Conservation (phyloP, 2,329 filamentous ascomycete genomes). For the Chaetomium sp. region DNA sequence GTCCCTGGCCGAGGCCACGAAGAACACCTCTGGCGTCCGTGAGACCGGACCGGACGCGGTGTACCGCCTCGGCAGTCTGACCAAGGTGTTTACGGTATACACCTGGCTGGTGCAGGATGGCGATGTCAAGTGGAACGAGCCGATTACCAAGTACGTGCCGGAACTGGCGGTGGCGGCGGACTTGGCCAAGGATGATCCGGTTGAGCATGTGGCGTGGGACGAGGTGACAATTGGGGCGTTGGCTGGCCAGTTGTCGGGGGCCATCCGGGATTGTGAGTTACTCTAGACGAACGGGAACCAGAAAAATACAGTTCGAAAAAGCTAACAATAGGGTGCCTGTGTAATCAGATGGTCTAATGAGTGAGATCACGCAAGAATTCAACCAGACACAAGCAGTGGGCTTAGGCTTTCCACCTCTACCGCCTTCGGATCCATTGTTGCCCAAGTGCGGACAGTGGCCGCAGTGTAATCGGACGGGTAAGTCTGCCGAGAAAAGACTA, state of each 20-base stretch:
- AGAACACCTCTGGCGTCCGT: constrained; percentile 21
- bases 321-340: background rate
- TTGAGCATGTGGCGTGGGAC: constrained; percentile 20
- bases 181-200: constrained; percentile 22
- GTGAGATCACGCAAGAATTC: constrained; percentile 19
- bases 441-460: constrained; percentile 17
- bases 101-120: constrained; percentile 36
- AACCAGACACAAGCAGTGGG: constrained; percentile 13
- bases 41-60: constrained; percentile 29
- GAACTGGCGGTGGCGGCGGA: constrained; percentile 32
- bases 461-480: constrained; percentile 22
- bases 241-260: constrained; percentile 23
- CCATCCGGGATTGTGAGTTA: constrained; percentile 22
- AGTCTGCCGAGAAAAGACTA: background rate
- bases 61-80: constrained; percentile 38
- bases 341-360: constrained; percentile 17
- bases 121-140: constrained; percentile 33
- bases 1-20: constrained; percentile 4
- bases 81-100: constrained; percentile 40
- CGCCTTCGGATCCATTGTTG: constrained; percentile 17
- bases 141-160: constrained; percentile 37
- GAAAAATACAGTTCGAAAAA: background rate
- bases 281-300: background rate
- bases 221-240: constrained; percentile 24
- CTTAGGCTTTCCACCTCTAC: constrained; percentile 21